Evolutionary conservation across 169 alveolate species (phyloP), one percentile per base, ranked within the genome.

Genomic region (Cystoisospora suis): DNA sequence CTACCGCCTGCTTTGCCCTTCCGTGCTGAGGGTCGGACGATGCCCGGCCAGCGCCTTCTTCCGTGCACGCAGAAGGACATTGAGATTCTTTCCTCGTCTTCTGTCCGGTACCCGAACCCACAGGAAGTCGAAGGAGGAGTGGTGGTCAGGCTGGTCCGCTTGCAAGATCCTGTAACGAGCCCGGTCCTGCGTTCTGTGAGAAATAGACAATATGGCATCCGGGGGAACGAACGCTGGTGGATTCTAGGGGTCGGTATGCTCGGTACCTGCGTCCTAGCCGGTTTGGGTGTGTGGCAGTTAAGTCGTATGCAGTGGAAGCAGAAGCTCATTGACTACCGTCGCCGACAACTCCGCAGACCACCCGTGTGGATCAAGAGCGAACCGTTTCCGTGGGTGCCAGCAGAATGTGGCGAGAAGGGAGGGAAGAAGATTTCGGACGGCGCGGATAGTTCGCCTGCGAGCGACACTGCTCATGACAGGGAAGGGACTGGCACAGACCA

Each of bases 271-370:
- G 44, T 69, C 49, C 75, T 90, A 81, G 80, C 87, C 47, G 88
- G 90, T n/a, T 91, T 96, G 90, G 98, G 98, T 47, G 56, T 91
- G 56, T 96, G 98, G 98, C 98, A 96, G 87, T 91, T 95, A 75
- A 91, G 89, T 36, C 93, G 97, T 53, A 93, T 95, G 93, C 93
- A 91, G 58, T 94, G 95, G 95, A 96, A 96, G 86, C 89, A 81
- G 38, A 91, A 95, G 49, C 72, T 95, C 38, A 89, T 94, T 58
- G 93, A 94, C 79, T 93, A 94, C 81, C 90, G 93, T 46, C 90
- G 89, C 87, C 79, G 72, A 56, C 94, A 94, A 49, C 89, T 94
- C 44, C 89, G 92, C 69, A 79, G 86, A 58, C 93, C 91, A 70
- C 88, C 94, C 23, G 81, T 92, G 59, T 49, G 40, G 59, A 53